Percentiles rank a stretch among this genome's conserved stretches.
Evolutionary conservation across 768 basidiomycete genomes (phyloP).

Genomic region (Tephrocybe sp.): DNA sequence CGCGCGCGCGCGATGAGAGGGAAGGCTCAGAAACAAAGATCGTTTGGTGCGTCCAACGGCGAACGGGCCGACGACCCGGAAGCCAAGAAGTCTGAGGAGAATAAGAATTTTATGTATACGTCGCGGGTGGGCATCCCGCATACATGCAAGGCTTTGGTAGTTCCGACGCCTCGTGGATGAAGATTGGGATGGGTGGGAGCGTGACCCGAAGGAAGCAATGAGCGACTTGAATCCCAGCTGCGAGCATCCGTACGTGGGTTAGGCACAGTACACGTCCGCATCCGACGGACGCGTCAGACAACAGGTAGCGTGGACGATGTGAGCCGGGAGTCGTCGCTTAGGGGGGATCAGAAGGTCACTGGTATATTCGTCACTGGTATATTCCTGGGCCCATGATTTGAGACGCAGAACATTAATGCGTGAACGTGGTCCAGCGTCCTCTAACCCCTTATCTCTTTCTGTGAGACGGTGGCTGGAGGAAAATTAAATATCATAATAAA

Average conservation of each 20-base stretch:
- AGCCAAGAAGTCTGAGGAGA: not conserved
- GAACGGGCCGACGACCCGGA: not conserved
- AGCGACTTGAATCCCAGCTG: not conserved
- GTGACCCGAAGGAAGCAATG: not conserved
- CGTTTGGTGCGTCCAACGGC: too few species aligned
- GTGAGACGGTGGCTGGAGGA: not conserved
- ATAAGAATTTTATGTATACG: not conserved
- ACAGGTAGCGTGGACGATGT: not conserved
- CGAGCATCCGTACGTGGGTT: too few species aligned
- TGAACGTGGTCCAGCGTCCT: not conserved
- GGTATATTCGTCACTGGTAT: not conserved
- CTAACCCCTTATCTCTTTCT: not conserved
- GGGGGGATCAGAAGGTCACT: not conserved
- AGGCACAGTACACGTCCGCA: too few species aligned
- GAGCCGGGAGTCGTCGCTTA: not conserved
- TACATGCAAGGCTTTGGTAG: not conserved
- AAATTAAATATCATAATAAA: too few species aligned
- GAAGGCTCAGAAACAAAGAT: too few species aligned
- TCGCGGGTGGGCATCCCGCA: not conserved
- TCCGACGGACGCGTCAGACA: too few species aligned
- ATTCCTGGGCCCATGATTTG: not conserved
- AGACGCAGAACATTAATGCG: not conserved
- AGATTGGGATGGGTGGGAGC: not conserved
- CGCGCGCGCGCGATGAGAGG: too few species aligned
- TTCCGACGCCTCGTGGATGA: not conserved